phyloP scores from a whole-genome alignment of 164 flowering plant species.

The Macadamia tetraphylla region DNA sequence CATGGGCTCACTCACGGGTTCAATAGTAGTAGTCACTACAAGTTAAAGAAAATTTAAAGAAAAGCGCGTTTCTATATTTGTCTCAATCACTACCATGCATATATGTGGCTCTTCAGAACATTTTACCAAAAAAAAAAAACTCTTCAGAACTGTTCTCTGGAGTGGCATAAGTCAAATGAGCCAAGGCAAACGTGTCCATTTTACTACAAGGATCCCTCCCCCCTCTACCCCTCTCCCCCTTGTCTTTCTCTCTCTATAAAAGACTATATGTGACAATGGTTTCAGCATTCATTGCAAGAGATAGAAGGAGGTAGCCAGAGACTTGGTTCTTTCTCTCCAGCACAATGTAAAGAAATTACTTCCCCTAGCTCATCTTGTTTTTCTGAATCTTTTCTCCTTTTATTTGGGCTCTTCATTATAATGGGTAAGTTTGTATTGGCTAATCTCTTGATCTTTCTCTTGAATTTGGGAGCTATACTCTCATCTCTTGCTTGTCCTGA shows the following conservation, averaged over 20 bases:
- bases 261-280: background rate
- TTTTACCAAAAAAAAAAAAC: too few species aligned
- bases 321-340: background rate
- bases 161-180: slow-evolving; percentile 11
- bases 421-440: slow-evolving; percentile 23
- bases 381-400: background rate
- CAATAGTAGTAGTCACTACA: background rate
- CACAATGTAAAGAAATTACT: too few species aligned
- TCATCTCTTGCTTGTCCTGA: slow-evolving; percentile 34
- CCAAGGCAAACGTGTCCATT: slow-evolving; percentile 1
- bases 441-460: slow-evolving; percentile 18
- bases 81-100: too few species aligned
- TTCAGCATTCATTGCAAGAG: background rate
- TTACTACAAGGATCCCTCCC: background rate
- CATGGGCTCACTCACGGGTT: background rate
- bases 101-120: too few species aligned
- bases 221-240: background rate
- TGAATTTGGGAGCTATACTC: slow-evolving; percentile 23
- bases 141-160: background rate
- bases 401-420: background rate
- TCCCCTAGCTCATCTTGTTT: background rate
- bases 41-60: too few species aligned
- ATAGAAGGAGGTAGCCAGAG: background rate
- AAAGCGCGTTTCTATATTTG: background rate
- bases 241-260: slow-evolving; percentile 5